Evolutionary conservation across 495 filamentous ascomycete genomes (phyloP), one percentile per base, ranked within the genome.

Genomic region (Aspergillus kassunensis): DNA sequence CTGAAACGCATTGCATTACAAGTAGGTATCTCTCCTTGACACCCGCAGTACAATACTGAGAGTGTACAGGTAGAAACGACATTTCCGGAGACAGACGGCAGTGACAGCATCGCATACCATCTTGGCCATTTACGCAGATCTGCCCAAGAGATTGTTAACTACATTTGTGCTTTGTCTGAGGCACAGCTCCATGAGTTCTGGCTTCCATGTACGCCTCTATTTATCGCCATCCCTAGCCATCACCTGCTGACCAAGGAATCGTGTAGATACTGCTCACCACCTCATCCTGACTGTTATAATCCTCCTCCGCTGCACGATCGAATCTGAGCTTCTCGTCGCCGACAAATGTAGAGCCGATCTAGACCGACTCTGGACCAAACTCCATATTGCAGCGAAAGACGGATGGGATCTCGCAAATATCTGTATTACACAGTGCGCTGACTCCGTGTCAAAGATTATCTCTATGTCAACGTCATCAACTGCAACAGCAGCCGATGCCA

Each of bases 371-470:
- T 59, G 59, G 21, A 50, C 53, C 24, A 63, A 67, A 42, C 59
- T 68, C 19, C 64, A 64, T 35, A 62, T 61, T 1, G 52, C 52
- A 9, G 58, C 65, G n/a, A 39, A 63, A 19, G 53, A 63, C 39
- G 60, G 61, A 23, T 71, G 68, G 68, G 68, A 71, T 56, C 56
- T 71, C 15, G 68, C 64, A 16, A 55, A 59, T 8, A 57, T 64
- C 33, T 71, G 68, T 44, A 53, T 71, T 9, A 52, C 59, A 18
- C 60, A 63, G 36, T 67, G 63, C 37, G 56, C 49, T 6, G 62
- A 61, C 27, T 44, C 62, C 4, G 56, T 69, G 2, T 52, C 57
- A 1, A 65, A 62, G 55, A 59, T 69, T 13, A 41, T 56, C 41
- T 19, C 18, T 20, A 8, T 37, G 41, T 37, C 42, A 18, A 15